Evolutionary conservation across 345 rosid genomes (phyloP), one percentile per base, ranked within the genome.

Genomic region (Orychophragmus violaceus): DNA sequence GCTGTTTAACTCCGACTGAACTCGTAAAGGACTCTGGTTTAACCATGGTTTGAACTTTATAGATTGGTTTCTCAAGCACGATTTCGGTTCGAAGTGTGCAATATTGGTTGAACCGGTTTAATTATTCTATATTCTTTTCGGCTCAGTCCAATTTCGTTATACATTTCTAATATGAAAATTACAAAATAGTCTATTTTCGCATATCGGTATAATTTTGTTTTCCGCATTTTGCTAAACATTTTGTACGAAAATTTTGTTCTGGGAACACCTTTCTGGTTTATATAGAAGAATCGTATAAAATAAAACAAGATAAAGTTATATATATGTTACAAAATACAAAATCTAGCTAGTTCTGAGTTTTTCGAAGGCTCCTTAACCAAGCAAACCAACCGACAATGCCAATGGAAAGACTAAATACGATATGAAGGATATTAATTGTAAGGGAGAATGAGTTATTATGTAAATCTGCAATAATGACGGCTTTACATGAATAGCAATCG

Each of bases 401-500:
- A 0, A 72, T 0, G 5, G 42, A 65, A 37, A 72, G 6, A 64
- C 54, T 72, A 58, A 58, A 57, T 2, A 28, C 0, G 8, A 51
- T 5, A 48, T 72, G 66, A 57, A 49, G 7, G 52, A 65, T 29
- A 13, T 65, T 63, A 46, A 36, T 2, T n/a, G 27, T 14, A 0
- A 17, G 0, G 3, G 76, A 72, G 28, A 37, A 39, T 3, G 54
- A 27, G 21, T 5, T 65, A 9, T 29, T 30, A 12, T 23, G 64
- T 29, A 65, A 16, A 58, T 65, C 46, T 35, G 71, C 71, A 21
- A 72, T 59, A 65, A 66, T 58, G 22, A 39, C 67, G n/a, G 76
- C 71, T 72, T 66, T 65, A 65, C 71, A 66, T 6, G 76, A 72
- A 50, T 59, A 0, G 54, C 76, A 72, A 30, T 59, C 62, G 8